Evolutionary conservation across 73 alveolate species (phyloP).

Genomic region (Tetrahymena elliotti): DNA sequence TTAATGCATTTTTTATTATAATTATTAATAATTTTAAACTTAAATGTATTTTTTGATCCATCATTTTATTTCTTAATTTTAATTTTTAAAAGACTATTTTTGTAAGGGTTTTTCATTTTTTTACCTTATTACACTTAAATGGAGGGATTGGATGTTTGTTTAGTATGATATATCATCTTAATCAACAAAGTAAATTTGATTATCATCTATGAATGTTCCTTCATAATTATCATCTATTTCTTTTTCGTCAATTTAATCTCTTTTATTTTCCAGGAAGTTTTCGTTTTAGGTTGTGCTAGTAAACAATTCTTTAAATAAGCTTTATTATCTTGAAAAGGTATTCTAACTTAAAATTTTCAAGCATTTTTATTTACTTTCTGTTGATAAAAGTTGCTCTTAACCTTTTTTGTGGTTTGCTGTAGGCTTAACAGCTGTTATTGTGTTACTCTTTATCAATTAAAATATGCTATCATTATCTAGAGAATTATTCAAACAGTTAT

Average conservation of each 20-base stretch:
- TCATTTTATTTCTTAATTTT: too few relatives aligned
- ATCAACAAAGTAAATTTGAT: not conserved
- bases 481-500: not conserved
- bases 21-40: too few relatives aligned
- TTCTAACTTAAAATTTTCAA: too few relatives aligned
- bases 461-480: not conserved
- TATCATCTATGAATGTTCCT: not conserved
- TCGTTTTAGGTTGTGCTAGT: too few relatives aligned
- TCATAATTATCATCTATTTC: not conserved
- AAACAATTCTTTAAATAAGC: not conserved
- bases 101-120: not conserved
- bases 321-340: not conserved
- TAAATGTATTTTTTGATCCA: too few relatives aligned
- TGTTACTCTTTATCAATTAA: not conserved
- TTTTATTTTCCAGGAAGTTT: too few relatives aligned
- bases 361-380: not conserved
- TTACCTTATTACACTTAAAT: not conserved
- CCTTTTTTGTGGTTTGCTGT: not conserved
- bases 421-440: not conserved
- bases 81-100: too few relatives aligned
- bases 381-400: not conserved
- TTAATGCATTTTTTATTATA: too few relatives aligned
- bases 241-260: not conserved
- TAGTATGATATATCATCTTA: not conserved
- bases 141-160: not conserved